A percentile compares a stretch with the other conserved stretches of the same genome.
phyloP scores from a whole-genome alignment of 2,329 filamentous ascomycete species.

The Aspergillus ochraceus region DNA sequence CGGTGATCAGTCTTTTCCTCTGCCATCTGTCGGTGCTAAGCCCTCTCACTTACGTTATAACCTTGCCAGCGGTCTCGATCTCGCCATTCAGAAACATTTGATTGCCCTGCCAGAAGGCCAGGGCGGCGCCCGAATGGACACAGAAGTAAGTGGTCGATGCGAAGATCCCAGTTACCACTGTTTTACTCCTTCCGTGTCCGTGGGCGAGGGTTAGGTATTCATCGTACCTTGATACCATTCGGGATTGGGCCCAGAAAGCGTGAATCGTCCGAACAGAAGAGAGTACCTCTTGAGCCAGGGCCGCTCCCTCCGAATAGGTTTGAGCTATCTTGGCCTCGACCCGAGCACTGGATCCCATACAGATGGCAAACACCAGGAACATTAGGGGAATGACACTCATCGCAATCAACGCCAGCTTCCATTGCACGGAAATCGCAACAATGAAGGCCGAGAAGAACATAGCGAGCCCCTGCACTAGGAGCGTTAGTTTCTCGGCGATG shows the following conservation, averaged over 20 bases:
- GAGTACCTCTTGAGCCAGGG: neutral
- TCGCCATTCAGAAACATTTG: neutral
- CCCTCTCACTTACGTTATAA: neutral
- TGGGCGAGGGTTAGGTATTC: neutral
- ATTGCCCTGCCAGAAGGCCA: slow-evolving; percentile 2
- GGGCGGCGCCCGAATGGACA: neutral
- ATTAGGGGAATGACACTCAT: neutral
- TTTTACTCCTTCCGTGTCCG: neutral
- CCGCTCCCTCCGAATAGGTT: neutral
- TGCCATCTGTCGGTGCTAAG: too few species aligned
- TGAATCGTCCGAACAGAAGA: neutral
- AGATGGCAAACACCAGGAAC: neutral
- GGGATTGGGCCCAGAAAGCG: neutral
- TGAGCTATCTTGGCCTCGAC: neutral
- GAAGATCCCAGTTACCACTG: neutral
- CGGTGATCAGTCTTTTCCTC: too few species aligned
- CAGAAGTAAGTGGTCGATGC: neutral
- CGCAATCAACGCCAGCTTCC: slow-evolving; percentile 3
- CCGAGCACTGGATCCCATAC: neutral
- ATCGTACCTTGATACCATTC: neutral
- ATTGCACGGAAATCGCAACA: slow-evolving; percentile 4
- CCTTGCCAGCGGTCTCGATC: neutral
- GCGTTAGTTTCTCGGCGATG: neutral
- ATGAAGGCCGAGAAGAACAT: slow-evolving; percentile 6
- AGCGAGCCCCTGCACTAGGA: neutral